Percentiles rank a stretch among this genome's conserved stretches.
phyloP scores from a whole-genome alignment of 2,329 filamentous ascomycete species.

The Shiraia bambusicola region DNA sequence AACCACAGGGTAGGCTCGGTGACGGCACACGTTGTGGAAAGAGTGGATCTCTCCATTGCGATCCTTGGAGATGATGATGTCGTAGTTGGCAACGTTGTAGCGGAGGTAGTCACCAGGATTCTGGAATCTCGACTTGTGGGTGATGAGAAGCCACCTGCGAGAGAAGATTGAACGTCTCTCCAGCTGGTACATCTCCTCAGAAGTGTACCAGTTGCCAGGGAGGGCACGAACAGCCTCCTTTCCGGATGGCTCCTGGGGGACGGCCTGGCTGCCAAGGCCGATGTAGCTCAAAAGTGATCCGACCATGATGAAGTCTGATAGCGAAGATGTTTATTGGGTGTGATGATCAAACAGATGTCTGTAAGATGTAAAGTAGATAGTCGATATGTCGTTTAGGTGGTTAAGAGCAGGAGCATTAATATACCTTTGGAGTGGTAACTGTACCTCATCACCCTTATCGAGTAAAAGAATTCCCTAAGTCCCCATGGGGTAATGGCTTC shows the following conservation, averaged over 20 bases:
- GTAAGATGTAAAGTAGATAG: not conserved
- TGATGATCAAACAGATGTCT: not conserved
- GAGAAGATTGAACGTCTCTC: conserved; percentile 56
- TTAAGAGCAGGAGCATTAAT: conserved; percentile 20
- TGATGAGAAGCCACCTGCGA: conserved; percentile 58
- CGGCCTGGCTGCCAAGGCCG: conserved; percentile 22
- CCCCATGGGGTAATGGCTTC: conserved; percentile 34
- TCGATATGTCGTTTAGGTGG: conserved; percentile 1
- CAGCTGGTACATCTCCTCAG: conserved; percentile 49
- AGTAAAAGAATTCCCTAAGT: conserved; percentile 23
- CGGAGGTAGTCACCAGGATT: conserved; percentile 60
- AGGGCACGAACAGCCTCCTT: conserved; percentile 44
- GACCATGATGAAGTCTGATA: conserved; percentile 18
- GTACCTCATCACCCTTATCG: conserved; percentile 27
- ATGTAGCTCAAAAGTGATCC: conserved; percentile 31
- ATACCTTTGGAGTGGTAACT: conserved; percentile 16
- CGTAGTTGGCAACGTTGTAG: conserved; percentile 49
- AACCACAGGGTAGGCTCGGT: conserved; percentile 48
- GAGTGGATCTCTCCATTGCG: conserved; percentile 43
- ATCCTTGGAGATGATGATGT: conserved; percentile 43
- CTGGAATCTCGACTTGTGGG: conserved; percentile 54
- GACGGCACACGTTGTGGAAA: conserved; percentile 51
- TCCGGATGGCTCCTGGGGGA: conserved; percentile 15
- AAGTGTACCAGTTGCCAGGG: conserved; percentile 45
- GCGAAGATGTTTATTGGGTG: not conserved